These are phyloP conservation scores for Podospora didyma DNA, from an alignment of 495 filamentous ascomycete genomes.

Conservation along the genomic window DNA sequence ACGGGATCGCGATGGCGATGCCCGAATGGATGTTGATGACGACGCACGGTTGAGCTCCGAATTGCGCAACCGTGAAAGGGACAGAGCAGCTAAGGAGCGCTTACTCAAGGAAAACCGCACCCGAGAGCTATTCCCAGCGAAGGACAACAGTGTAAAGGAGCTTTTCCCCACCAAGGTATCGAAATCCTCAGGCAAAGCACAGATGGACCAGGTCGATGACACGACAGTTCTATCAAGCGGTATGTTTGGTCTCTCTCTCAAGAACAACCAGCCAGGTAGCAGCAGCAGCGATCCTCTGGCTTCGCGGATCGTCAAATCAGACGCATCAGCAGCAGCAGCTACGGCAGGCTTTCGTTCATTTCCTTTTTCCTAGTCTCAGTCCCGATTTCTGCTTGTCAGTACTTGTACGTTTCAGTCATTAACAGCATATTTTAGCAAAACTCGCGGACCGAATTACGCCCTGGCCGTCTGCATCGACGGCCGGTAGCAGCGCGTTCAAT, in stretches of 20 bases:
- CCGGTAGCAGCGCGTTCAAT: constrained; percentile 38
- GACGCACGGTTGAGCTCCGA: constrained; percentile 26
- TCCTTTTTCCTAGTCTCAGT: not conserved
- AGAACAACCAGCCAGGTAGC: constrained; percentile 2
- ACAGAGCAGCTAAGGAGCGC: constrained; percentile 43
- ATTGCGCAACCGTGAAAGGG: constrained; percentile 40
- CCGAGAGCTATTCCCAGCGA: constrained; percentile 70
- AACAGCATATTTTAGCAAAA: constrained; percentile 24
- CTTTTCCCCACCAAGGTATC: constrained; percentile 62
- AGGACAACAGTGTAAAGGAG: constrained; percentile 53
- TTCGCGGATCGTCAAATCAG: not conserved
- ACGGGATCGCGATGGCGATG: constrained; percentile 57
- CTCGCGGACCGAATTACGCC: constrained; percentile 40
- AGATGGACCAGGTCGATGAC: constrained; percentile 40
- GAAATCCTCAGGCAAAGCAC: constrained; percentile 24
- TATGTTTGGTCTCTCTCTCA: constrained; percentile 28
- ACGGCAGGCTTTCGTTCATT: not conserved
- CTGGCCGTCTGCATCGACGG: constrained; percentile 5
- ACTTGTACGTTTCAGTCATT: constrained; percentile 10
- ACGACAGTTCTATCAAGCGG: constrained; percentile 38
- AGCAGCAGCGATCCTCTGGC: constrained; percentile 8
- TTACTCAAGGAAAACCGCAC: constrained; percentile 27
- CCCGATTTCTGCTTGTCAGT: too few species aligned
- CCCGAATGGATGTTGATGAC: constrained; percentile 39
- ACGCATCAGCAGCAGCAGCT: not conserved